Base-by-base conservation (phyloP, 2,329 filamentous ascomycete genomes). In the Microsporum canis region DNA sequence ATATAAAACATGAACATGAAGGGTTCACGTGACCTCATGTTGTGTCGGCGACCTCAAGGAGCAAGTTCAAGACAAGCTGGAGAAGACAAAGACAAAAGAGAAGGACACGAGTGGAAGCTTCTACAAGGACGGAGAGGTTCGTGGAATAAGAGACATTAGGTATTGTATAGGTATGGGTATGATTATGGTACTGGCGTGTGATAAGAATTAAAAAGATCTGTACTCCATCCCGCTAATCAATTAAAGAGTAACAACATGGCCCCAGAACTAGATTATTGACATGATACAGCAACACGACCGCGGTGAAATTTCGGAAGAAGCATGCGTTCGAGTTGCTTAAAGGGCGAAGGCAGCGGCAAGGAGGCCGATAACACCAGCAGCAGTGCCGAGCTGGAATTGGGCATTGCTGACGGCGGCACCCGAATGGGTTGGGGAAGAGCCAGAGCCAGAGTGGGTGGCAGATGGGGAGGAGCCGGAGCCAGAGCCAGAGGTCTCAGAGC, bases 261-360 rank as follows among this genome's bases (percentile, higher is more conserved):
- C 49, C 17, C 49, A 36, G 33, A 55, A 55, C 49, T 55, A 34
- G 33, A 31, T 17, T 55, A 55, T 34, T 36, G 49, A 55, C 49
- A 55, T 55, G 31, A 55, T 36, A 31, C 49, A 55, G 31, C 49
- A 34, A 55, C 49, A 55, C 10, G 33, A 55, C 49, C 7, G 31
- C 29, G 36, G 23, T n/a, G 29, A 17, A n/a, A 33, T 47, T 3
- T 7, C 4, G 5, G 23, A 33, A 29, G 45, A 31, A 14, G 45
- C 23, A 49, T 55, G n/a, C 6, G 38, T 1, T 27, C 39, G 41
- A 45, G 2, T 34, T 43, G 27, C 51, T 71, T 69, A 76, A 65
- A 76, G 69, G 66, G 70, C 72, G 60, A 73, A 71, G 51, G 71
- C 70, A 60, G 72, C 73, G 57, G 73, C 60, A 12, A 73, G 63